Evolutionary conservation across 306 rosid species (phyloP), one percentile per base, ranked within the genome.

Genomic region (Inga leiocalycina): DNA sequence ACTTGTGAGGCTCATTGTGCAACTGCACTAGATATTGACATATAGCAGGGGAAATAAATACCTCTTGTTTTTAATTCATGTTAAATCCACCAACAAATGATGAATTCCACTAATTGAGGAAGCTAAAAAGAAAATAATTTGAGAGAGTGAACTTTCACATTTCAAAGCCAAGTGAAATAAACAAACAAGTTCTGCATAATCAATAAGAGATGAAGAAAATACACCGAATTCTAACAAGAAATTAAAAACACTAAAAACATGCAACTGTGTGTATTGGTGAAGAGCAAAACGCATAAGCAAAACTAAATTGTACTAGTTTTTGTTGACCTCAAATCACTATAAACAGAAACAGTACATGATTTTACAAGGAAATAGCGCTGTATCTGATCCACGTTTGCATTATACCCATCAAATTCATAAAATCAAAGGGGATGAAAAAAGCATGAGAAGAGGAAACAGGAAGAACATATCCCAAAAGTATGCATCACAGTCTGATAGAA

Each of bases 51-150:
- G 24, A 54, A 54, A 54, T 13, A 62, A 16, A 74, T 82, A 92
- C 97, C 97, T 94, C 93, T 79, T 81, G 77, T 59, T 91, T 91
- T 13, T 86, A 85, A 74, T 92, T 89, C 88, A 89, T 81, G 77
- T 92, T 83, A 84, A 94, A 94, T 57, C 97, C 94, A 43, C 92
- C 95, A 56, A 91, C 8, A n/a, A 93, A 86, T 17, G 34, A 32
- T 32, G 34, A 32, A 32, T 32, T 32, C 34, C 34, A 32, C 34
- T 32, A 32, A 32, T 32, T 32, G 34, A 32, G 34, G 34, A 32
- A 32, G 34, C 34, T 32, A 32, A 32, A 32, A 2, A 32, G 34
- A 32, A 32, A 32, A 32, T 32, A 32, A 32, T 32, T 32, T 32
- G 34, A 32, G 34, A 32, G 34, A 32, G 34, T 32, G 34, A 32